Evolutionary conservation across 768 basidiomycete genomes (phyloP).

Genomic region (Leccinum ochraceum): DNA sequence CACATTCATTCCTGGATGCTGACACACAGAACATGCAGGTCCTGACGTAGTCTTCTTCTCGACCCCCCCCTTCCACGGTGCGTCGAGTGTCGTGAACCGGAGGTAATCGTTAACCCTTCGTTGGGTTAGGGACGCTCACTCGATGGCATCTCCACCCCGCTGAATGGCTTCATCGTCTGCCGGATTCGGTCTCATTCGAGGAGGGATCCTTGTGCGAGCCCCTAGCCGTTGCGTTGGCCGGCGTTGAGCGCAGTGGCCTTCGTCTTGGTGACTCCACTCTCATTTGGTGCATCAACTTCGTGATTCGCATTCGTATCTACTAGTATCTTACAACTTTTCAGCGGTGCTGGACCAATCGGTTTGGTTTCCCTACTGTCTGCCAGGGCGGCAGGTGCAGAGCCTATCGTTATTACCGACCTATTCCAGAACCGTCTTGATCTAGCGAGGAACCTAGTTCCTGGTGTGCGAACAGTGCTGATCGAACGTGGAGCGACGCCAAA

Average conservation of each 20-base stretch:
- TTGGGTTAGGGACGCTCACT: slow-evolving; percentile 52
- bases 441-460: slow-evolving; percentile 60
- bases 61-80: slow-evolving; percentile 68
- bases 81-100: background rate
- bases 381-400: slow-evolving; percentile 68
- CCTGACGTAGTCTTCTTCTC: slow-evolving; percentile 64
- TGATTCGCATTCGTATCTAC: background rate
- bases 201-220: slow-evolving; percentile 72
- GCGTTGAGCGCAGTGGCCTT: slow-evolving; percentile 63
- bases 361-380: slow-evolving; percentile 62
- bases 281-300: slow-evolving; percentile 47
- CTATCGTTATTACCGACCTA: slow-evolving; percentile 68
- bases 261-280: slow-evolving; percentile 65
- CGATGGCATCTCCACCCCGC: slow-evolving; percentile 69
- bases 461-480: slow-evolving; percentile 58
- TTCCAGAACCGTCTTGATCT: slow-evolving; percentile 67
- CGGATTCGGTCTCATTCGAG: slow-evolving; percentile 61
- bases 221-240: slow-evolving; percentile 65
- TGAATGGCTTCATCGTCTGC: slow-evolving; percentile 67
- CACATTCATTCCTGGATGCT: background rate
- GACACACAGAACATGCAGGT: slow-evolving; percentile 19
- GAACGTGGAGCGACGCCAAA: slow-evolving; percentile 45
- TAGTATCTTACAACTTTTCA: slow-evolving; percentile 28
- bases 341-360: slow-evolving; percentile 70
- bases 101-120: background rate